Evolutionary conservation across 805 yeast species (phyloP).

Genomic region (Nakazawaea molendinolei): DNA sequence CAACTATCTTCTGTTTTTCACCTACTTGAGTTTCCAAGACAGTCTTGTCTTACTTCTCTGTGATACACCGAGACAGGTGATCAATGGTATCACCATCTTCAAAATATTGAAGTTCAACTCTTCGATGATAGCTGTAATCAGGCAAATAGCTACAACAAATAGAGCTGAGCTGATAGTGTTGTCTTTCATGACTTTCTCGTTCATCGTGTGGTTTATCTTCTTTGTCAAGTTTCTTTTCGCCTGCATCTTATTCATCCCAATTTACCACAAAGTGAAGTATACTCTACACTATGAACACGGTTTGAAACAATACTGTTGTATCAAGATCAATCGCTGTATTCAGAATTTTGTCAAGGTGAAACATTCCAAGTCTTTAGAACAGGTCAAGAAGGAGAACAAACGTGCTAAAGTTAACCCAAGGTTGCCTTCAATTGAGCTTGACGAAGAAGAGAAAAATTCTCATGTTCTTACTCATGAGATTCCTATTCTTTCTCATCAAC

Average conservation of each 20-base stretch:
- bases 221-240: constrained; percentile 51
- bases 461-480: neutral
- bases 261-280: constrained; percentile 38
- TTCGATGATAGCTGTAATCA: constrained; percentile 42
- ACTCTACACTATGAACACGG: constrained; percentile 30
- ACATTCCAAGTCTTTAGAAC: constrained; percentile 19
- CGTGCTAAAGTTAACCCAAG: constrained; percentile 2
- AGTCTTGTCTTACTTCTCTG: constrained; percentile 59
- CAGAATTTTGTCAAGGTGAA: constrained; percentile 39
- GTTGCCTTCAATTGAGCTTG: constrained; percentile 1
- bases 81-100: constrained; percentile 68
- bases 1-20: constrained; percentile 62
- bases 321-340: constrained; percentile 50
- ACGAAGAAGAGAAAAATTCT: constrained; percentile 2
- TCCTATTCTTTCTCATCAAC: too few species aligned
- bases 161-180: constrained; percentile 63
- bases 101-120: constrained; percentile 40
- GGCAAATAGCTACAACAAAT: constrained; percentile 52
- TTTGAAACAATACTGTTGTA: constrained; percentile 56
- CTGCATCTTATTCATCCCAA: constrained; percentile 42
- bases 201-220: constrained; percentile 67
- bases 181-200: constrained; percentile 69
- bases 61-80: constrained; percentile 82
- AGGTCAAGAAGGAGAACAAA: constrained; percentile 8
- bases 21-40: constrained; percentile 58